phyloP scores from a whole-genome alignment of 2,329 filamentous ascomycete genomes.

The Nemania sp. region DNA sequence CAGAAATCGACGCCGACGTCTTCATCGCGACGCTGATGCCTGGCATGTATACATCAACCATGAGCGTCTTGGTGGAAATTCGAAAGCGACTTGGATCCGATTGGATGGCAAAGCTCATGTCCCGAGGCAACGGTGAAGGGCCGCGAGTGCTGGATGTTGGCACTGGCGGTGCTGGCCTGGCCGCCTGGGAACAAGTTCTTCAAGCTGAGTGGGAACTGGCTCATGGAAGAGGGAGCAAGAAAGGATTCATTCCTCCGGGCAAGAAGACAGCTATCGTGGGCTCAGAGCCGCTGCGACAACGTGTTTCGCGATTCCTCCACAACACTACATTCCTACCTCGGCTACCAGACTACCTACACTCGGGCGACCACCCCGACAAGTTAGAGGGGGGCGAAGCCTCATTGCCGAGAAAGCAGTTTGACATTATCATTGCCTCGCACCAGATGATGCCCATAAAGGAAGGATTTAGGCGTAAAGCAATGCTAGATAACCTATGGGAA shows the following conservation, averaged over 20 bases:
- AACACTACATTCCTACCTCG: conserved; percentile 93
- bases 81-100: conserved; percentile 76
- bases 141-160: conserved; percentile 80
- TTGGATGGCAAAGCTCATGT: conserved; percentile 76
- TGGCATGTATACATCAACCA: conserved; percentile 75
- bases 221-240: conserved; percentile 60
- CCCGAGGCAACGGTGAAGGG: conserved; percentile 65
- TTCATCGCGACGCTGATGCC: conserved; percentile 78
- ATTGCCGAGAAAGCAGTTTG: conserved; percentile 80
- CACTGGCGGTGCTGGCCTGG: conserved; percentile 76
- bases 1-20: conserved; percentile 79
- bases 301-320: conserved; percentile 80
- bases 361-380: conserved; percentile 67
- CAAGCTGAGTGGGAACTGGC: conserved; percentile 84
- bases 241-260: conserved; percentile 64
- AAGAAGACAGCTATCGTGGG: conserved; percentile 85
- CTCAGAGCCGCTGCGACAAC: conserved; percentile 78
- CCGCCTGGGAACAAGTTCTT: conserved; percentile 83
- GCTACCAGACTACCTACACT: conserved; percentile 85
- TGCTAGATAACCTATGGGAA: conserved; percentile 90
- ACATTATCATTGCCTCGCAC: conserved; percentile 91
- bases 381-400: conserved; percentile 68
- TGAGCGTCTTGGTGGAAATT: conserved; percentile 77
- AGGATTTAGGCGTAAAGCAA: conserved; percentile 79
- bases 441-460: conserved; percentile 81